Evolutionary conservation across 768 basidiomycete genomes (phyloP).

Genomic region (Leccinum longicurvipes): DNA sequence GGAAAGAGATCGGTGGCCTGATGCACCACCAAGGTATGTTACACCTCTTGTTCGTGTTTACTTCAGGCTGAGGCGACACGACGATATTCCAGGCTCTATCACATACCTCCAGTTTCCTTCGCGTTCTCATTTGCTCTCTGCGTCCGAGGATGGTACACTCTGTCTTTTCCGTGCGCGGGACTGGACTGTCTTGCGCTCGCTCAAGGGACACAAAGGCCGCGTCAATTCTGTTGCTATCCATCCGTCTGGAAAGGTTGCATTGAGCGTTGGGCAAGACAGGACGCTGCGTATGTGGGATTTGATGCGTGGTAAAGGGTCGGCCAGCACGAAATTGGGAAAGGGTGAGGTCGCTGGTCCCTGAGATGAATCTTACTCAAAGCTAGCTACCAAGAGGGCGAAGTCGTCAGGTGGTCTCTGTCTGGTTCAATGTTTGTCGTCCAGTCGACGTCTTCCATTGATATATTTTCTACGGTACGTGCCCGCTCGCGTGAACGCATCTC

Average conservation of each 20-base stretch:
- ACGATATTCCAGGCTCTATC: conserved; percentile 67
- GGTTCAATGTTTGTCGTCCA: conserved; percentile 83
- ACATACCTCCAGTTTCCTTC: conserved; percentile 85
- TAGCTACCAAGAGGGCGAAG: conserved; percentile 69
- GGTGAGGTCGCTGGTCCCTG: conserved; percentile 42
- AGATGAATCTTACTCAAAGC: background rate
- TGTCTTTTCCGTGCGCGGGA: conserved; percentile 90
- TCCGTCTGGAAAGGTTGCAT: conserved; percentile 85
- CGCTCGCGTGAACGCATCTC: background rate
- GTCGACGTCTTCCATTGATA: conserved; percentile 66
- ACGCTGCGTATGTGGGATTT: conserved; percentile 98
- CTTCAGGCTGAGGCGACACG: background rate
- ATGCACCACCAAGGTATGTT: conserved; percentile 89
- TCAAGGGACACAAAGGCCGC: conserved; percentile 93
- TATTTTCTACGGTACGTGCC: conserved; percentile 70
- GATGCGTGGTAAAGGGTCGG: conserved; percentile 88
- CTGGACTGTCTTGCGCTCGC: conserved; percentile 82
- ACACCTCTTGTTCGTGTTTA: background rate
- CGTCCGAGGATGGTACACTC: conserved; percentile 90
- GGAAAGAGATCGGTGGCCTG: conserved; percentile 91
- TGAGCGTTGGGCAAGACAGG: conserved; percentile 88
- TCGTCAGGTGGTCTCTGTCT: conserved; percentile 82
- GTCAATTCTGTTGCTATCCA: conserved; percentile 91
- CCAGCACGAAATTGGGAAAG: conserved; percentile 85
- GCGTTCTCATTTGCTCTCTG: conserved; percentile 84